Conservation (phyloP, 2,329 filamentous ascomycete species). For the Talaromyces amestolkiae region DNA sequence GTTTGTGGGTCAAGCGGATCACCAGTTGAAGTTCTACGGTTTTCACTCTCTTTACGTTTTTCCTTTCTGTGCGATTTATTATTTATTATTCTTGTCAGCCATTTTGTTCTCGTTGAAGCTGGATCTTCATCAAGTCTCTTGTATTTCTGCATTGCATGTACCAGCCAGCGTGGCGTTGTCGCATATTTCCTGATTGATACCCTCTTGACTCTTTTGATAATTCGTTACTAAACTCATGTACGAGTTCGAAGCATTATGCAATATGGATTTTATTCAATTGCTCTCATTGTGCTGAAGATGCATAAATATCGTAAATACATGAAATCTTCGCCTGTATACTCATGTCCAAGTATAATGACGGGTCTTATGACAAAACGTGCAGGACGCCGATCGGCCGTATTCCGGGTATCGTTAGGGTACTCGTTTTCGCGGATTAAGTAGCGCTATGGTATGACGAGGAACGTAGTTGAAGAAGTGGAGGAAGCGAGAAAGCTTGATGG, state of each 20-base stretch:
- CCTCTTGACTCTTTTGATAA: not conserved
- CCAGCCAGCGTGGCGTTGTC: conserved; percentile 3
- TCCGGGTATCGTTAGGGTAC: conserved; percentile 5
- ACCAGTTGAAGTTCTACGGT: conserved; percentile 42
- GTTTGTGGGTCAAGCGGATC: conserved; percentile 75
- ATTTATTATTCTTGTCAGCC: conserved; percentile 1
- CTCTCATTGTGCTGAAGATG: not conserved
- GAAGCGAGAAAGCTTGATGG: not conserved
- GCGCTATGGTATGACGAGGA: not conserved
- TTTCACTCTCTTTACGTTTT: not conserved
- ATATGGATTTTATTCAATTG: not conserved
- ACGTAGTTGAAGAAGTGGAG: not conserved
- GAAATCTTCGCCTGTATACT: not conserved
- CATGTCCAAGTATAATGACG: not conserved
- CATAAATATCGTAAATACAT: conserved; percentile 8
- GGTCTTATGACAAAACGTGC: not conserved
- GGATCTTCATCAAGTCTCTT: conserved; percentile 9
- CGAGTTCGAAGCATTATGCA: not conserved
- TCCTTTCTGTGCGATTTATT: not conserved
- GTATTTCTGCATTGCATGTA: conserved; percentile 9
- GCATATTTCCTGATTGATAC: not conserved
- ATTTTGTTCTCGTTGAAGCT: conserved; percentile 11
- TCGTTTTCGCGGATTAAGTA: not conserved
- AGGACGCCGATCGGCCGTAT: conserved; percentile 3
- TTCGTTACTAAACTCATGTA: not conserved